Percentiles rank a stretch among this genome's conserved stretches.
Evolutionary conservation across 1,139 yeast species (phyloP).

Genomic region (Yarrowia galli): DNA sequence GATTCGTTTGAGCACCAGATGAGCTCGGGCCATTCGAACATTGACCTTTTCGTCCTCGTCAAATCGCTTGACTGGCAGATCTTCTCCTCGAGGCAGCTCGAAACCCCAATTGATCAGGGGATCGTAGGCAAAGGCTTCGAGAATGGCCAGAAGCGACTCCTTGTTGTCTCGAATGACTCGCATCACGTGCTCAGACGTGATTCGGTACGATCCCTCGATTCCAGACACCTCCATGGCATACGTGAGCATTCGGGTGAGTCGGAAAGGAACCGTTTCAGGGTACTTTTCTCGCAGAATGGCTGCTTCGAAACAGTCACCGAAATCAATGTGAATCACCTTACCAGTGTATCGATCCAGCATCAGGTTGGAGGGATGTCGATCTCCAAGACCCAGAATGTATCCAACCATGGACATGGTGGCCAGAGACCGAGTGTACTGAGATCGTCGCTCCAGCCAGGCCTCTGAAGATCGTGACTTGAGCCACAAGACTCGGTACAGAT

Average conservation of each 20-base stretch:
- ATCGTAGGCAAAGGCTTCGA: conserved; percentile 98
- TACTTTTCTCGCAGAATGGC: conserved; percentile 95
- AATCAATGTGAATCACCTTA: conserved; percentile 94
- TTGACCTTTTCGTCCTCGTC: conserved; percentile 81
- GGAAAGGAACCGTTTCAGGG: conserved; percentile 97
- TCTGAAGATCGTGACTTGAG: conserved; percentile 94
- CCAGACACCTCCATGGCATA: conserved; percentile 99
- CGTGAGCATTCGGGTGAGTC: conserved; percentile 94
- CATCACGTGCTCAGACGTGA: conserved; percentile 98
- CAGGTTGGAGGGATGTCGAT: conserved; percentile 95
- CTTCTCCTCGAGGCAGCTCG: conserved; percentile 79
- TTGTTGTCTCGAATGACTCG: conserved; percentile 89
- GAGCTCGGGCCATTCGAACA: conserved; percentile 88
- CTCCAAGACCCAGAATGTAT: conserved; percentile 94
- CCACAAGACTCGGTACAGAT: conserved; percentile 94
- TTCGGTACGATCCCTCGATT: conserved; percentile 95
- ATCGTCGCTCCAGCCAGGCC: conserved; percentile 96
- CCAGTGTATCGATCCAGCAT: conserved; percentile 96
- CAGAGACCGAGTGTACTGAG: conserved; percentile 91
- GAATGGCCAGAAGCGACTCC: conserved; percentile 95
- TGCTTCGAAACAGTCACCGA: conserved; percentile 99
- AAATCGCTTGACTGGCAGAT: conserved; percentile 48
- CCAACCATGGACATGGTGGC: conserved; percentile 99
- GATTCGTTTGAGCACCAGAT: conserved; percentile 85
- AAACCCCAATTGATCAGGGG: conserved; percentile 99